Percentiles rank a stretch among this genome's conserved stretches.
Conservation (phyloP, 2,329 filamentous ascomycete genomes). For the Mycosphaerella sp. region DNA sequence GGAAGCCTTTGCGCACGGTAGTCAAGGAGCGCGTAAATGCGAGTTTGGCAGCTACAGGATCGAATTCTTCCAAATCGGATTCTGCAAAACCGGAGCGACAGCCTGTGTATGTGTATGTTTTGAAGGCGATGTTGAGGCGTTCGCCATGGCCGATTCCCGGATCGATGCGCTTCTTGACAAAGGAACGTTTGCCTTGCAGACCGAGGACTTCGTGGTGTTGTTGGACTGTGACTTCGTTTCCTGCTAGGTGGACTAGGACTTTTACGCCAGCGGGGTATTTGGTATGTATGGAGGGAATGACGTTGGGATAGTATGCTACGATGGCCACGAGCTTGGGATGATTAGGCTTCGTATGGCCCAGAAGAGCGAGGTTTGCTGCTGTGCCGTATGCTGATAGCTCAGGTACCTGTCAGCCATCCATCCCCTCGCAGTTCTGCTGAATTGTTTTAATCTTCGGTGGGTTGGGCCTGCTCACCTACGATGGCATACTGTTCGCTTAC, state of each 20-base stretch:
- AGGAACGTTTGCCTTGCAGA: conserved; percentile 48
- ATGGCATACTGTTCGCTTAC: conserved; percentile 56
- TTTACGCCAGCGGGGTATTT: conserved; percentile 41
- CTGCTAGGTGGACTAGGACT: conserved; percentile 55
- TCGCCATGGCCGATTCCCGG: conserved; percentile 48
- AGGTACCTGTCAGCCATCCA: not conserved
- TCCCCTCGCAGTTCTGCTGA: too few relatives aligned
- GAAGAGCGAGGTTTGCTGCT: conserved; percentile 54
- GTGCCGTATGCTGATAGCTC: conserved; percentile 51
- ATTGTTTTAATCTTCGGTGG: too few relatives aligned
- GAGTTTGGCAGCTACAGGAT: conserved; percentile 57
- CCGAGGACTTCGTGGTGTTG: conserved; percentile 48
- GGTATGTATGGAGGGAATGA: conserved; percentile 48
- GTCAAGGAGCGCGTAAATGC: conserved; percentile 63
- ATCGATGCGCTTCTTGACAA: conserved; percentile 45
- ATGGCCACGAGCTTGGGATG: conserved; percentile 53
- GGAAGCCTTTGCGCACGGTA: conserved; percentile 56
- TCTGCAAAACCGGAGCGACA: conserved; percentile 64
- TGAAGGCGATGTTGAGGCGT: conserved; percentile 40
- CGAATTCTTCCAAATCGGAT: conserved; percentile 61
- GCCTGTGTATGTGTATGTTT: conserved; percentile 51
- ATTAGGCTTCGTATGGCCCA: conserved; percentile 51
- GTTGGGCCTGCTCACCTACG: conserved; percentile 48
- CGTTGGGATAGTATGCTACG: conserved; percentile 58
- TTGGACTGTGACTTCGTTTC: conserved; percentile 44